These are phyloP conservation scores for Reticulascus tulasneorum DNA, from an alignment of 2,329 filamentous ascomycete genomes.

Conservation along the genomic window DNA sequence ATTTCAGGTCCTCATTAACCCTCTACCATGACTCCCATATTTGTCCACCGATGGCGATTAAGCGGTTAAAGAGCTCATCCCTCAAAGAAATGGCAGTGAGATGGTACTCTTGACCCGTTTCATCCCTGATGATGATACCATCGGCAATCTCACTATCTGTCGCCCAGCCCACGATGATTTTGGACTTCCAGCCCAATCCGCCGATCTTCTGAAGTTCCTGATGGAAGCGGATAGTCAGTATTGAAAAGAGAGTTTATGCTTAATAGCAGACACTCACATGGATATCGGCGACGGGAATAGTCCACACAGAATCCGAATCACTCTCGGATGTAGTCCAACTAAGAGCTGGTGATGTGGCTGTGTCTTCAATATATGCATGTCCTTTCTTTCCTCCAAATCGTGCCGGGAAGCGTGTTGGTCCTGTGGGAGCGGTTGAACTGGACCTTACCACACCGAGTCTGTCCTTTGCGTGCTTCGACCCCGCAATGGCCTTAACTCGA, in stretches of 20 bases:
- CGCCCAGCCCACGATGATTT: slow-evolving; percentile 77
- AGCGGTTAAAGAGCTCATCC: slow-evolving; percentile 77
- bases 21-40: slow-evolving; percentile 82
- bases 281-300: slow-evolving; percentile 66
- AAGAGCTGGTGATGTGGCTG: slow-evolving; percentile 63
- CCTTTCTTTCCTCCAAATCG: slow-evolving; percentile 69
- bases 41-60: slow-evolving; percentile 72
- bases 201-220: slow-evolving; percentile 74
- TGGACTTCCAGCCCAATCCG: slow-evolving; percentile 80
- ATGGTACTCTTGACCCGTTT: slow-evolving; percentile 49
- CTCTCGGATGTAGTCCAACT: slow-evolving; percentile 57
- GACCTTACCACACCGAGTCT: slow-evolving; percentile 64
- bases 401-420: slow-evolving; percentile 71
- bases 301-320: slow-evolving; percentile 61
- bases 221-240: background rate
- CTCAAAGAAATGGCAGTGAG: slow-evolving; percentile 69
- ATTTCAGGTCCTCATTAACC: no score
- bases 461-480: slow-evolving; percentile 60
- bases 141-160: slow-evolving; percentile 71
- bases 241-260: fast-evolving
- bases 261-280: slow-evolving; percentile 18
- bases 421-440: slow-evolving; percentile 41
- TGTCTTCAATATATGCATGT: slow-evolving; percentile 64
- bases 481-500: slow-evolving; percentile 63
- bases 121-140: slow-evolving; percentile 64